Conservation (phyloP, 2,329 filamentous ascomycete genomes). For the Sordariomycetes sp. region DNA sequence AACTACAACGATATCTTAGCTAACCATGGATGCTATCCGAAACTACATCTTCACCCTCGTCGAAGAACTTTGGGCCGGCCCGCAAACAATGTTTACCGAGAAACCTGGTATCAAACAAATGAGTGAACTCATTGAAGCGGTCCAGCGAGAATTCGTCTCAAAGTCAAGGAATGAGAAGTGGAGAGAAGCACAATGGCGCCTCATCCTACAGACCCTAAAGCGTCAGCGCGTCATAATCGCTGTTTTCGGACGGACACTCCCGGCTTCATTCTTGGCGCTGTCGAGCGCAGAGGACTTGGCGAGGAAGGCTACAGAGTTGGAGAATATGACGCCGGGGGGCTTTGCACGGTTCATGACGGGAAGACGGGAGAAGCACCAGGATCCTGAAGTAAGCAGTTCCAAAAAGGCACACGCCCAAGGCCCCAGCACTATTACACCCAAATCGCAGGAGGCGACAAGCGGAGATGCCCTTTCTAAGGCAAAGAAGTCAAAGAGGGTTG, state of each 20-base stretch:
- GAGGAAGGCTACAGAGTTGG: background rate
- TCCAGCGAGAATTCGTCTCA: conserved; percentile 59
- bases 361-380: background rate
- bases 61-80: background rate
- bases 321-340: background rate
- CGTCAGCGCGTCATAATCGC: background rate
- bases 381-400: background rate
- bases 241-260: background rate
- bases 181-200: background rate
- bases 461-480: background rate
- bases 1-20: background rate
- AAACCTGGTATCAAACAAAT: background rate
- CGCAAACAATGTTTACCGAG: background rate
- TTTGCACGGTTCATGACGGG: background rate
- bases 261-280: background rate
- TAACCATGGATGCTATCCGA: background rate
- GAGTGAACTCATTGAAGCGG: conserved; percentile 37
- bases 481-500: background rate
- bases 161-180: conserved; percentile 14
- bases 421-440: background rate
- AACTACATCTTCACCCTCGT: background rate
- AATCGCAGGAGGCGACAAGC: background rate
- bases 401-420: background rate
- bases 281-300: background rate
- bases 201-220: background rate